Evolutionary conservation across 2,329 filamentous ascomycete genomes (phyloP).

Genomic region (Talaromyces sp.): DNA sequence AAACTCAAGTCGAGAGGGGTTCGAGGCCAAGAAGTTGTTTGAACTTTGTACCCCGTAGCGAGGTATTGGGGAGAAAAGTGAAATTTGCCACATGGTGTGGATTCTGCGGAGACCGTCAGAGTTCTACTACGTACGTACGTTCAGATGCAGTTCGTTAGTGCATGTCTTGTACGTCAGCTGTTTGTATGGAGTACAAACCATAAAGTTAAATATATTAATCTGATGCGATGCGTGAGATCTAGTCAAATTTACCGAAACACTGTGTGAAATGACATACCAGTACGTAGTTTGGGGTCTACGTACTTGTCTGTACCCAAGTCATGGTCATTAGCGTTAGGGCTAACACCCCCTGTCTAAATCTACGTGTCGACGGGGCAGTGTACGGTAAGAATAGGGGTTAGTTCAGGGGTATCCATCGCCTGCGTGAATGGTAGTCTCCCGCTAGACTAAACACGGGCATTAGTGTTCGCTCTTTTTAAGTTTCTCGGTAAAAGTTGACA

Average conservation of each 20-base stretch:
- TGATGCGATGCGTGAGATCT: not conserved
- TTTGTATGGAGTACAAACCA: not conserved
- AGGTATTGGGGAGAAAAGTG: not conserved
- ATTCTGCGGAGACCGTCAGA: not conserved
- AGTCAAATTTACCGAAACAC: not conserved
- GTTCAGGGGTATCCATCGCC: not conserved
- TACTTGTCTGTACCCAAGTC: not conserved
- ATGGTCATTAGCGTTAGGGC: not conserved
- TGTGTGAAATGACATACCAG: not conserved
- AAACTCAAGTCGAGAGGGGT: not conserved
- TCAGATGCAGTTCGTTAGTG: not conserved
- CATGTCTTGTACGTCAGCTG: not conserved
- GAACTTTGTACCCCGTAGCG: not conserved
- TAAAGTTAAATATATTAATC: not conserved
- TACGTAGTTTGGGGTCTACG: not conserved
- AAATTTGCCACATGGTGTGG: constrained; percentile 1
- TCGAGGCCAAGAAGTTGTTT: not conserved
- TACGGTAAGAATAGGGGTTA: constrained; percentile 1
- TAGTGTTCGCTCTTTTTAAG: not conserved
- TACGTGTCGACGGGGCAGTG: not conserved
- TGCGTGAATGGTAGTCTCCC: not conserved
- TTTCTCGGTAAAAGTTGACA: not conserved
- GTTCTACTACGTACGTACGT: not conserved
- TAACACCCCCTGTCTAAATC: not conserved
- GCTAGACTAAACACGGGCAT: not conserved